Evolutionary conservation across 768 basidiomycete genomes (phyloP), one percentile per base, ranked within the genome.

Genomic region (Ramaria rubella): DNA sequence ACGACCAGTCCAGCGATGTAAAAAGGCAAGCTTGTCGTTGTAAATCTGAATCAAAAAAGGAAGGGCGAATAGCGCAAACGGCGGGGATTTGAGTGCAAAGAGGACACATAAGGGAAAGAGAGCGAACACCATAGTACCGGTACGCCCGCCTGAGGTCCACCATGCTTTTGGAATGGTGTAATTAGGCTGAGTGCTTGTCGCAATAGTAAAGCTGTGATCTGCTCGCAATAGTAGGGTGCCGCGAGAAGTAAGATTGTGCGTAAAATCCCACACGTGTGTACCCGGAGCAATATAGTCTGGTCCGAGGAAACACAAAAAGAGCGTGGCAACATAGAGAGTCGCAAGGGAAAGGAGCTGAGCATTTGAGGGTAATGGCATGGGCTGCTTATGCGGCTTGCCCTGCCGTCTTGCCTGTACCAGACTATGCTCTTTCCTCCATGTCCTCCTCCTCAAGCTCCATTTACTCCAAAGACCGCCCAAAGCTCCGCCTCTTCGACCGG

Each of bases 1-100:
- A 52, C 87, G 74, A 1, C 84, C 89, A 4, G 79, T 71, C 82
- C 87, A 87, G 26, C 80, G 78, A 67, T 90, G 89, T 6, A 89
- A 70, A 69, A 81, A 76, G 4, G 81, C 77, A 9, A 90, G 78
- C 65, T 87, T 87, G 73, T 91, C 88, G 63, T 85, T 86, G 62
- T 81, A 78, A n/a, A 88, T 61, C 54, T 86, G 81, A 38, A 78
- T 77, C 57, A 81, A 72, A 60, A 78, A 79, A 0, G 82, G 77
- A 52, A 83, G 68, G 48, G 89, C 80, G 61, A 89, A 80, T 49
- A 89, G 63, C 55, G 87, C 87, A 62, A 88, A 84, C 0, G 88
- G 86, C 11, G 82, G 78, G 29, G 77, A 77, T 65, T 83, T 91
- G 66, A 91, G 75, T 8, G 83, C 86, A 59, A 88, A 76, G 14